These are phyloP conservation scores for Fusarium sp. DNA, from an alignment of 2,329 filamentous ascomycete genomes.

Conservation along the genomic window DNA sequence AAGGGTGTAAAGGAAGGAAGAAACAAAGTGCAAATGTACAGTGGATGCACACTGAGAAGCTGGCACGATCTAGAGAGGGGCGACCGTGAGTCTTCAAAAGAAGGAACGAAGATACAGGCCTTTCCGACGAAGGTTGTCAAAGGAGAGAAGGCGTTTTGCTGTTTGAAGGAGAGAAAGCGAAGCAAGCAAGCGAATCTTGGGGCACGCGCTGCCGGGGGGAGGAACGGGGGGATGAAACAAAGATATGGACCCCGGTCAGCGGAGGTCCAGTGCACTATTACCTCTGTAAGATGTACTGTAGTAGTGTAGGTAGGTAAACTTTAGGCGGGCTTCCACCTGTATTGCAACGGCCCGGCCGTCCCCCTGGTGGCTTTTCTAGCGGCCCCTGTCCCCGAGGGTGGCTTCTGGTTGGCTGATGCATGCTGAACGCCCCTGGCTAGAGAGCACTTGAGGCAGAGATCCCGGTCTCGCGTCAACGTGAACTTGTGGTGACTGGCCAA, in stretches of 20 bases:
- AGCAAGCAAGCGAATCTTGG: constrained; percentile 15
- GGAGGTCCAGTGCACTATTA: background rate
- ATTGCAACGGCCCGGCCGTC: constrained; percentile 33
- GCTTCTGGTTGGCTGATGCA: constrained; percentile 17
- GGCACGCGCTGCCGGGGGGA: constrained; percentile 22
- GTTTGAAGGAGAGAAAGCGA: constrained; percentile 20
- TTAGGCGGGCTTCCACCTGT: constrained; percentile 2
- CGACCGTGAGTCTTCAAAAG: constrained; percentile 33
- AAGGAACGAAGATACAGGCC: constrained; percentile 44
- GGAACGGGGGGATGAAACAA: constrained; percentile 46
- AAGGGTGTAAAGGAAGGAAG: constrained; percentile 24
- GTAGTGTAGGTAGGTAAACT: constrained; percentile 11
- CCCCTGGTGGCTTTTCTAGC: constrained; percentile 18
- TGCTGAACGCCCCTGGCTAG: constrained; percentile 37
- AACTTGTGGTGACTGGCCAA: constrained; percentile 21
- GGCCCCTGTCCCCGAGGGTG: constrained; percentile 21
- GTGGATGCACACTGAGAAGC: constrained; percentile 30
- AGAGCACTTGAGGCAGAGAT: constrained; percentile 32
- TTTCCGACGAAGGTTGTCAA: constrained; percentile 36
- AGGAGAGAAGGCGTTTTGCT: constrained; percentile 37
- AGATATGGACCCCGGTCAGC: constrained; percentile 37
- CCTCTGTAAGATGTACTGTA: constrained; percentile 7
- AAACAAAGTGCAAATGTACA: constrained; percentile 28
- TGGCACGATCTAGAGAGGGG: constrained; percentile 39
- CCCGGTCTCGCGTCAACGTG: constrained; percentile 32